Evolutionary conservation across 1,139 yeast species (phyloP).

Genomic region (Candida sojae): DNA sequence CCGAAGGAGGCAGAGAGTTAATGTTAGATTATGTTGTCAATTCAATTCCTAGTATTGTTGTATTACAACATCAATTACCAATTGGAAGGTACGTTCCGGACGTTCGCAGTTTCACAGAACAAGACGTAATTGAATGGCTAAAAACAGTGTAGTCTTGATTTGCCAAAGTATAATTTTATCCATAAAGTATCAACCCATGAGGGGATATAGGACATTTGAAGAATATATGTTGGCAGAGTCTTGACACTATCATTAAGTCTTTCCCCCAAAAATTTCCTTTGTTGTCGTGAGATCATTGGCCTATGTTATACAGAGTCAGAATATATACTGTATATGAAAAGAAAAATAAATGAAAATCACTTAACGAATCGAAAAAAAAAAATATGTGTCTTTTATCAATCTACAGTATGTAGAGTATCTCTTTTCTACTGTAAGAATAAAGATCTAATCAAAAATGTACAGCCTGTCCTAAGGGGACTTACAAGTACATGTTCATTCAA

Average conservation of each 20-base stretch:
- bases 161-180: neutral
- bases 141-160: conserved; percentile 13
- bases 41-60: conserved; percentile 63
- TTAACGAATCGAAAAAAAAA: too few species aligned
- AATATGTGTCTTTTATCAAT: too few species aligned
- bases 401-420: too few species aligned
- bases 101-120: conserved; percentile 49
- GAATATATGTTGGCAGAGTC: neutral
- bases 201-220: neutral
- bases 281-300: neutral
- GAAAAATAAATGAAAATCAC: too few species aligned
- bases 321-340: too few species aligned
- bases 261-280: neutral
- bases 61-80: conserved; percentile 67
- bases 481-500: neutral
- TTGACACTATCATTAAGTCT: neutral
- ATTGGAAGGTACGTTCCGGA: conserved; percentile 50
- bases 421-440: neutral
- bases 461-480: conserved; percentile 2
- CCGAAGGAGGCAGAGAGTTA: conserved; percentile 60
- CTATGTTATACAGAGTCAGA: neutral
- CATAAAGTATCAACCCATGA: too few species aligned
- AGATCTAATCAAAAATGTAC: neutral
- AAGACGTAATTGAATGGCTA: conserved; percentile 59
- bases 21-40: conserved; percentile 59